Evolutionary conservation across 2,329 filamentous ascomycete genomes (phyloP).

Genomic region (Domatiomyces catenatus): DNA sequence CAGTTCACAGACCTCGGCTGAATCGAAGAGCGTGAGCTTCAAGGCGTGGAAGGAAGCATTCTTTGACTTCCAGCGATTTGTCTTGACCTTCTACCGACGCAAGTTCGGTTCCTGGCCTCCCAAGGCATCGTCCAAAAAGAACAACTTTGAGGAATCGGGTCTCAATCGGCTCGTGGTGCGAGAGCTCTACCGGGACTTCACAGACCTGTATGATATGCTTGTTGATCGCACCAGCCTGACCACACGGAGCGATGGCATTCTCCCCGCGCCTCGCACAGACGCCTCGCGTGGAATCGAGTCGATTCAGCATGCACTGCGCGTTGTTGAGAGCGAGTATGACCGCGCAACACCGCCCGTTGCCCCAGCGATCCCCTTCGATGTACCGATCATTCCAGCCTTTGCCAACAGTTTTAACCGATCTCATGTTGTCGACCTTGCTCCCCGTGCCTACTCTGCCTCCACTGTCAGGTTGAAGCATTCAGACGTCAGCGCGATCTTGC

Average conservation of each 20-base stretch:
- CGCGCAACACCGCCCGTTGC: slow-evolving; percentile 75
- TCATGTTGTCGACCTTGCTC: slow-evolving; percentile 39
- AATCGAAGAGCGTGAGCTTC: slow-evolving; percentile 66
- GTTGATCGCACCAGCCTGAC: slow-evolving; percentile 69
- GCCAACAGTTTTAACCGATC: slow-evolving; percentile 41
- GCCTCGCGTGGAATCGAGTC: slow-evolving; percentile 39
- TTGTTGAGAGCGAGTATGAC: slow-evolving; percentile 75
- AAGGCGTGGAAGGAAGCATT: slow-evolving; percentile 70
- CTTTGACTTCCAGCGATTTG: slow-evolving; percentile 56
- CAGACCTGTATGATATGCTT: slow-evolving; percentile 71
- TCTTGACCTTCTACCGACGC: slow-evolving; percentile 53
- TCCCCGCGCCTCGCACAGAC: slow-evolving; percentile 39
- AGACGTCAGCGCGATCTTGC: slow-evolving; percentile 62
- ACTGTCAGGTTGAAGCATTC: slow-evolving; percentile 53
- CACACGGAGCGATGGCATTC: slow-evolving; percentile 55
- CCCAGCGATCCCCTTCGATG: slow-evolving; percentile 80
- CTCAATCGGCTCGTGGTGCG: slow-evolving; percentile 71
- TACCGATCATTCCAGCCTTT: slow-evolving; percentile 61
- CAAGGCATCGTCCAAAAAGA: slow-evolving; percentile 82
- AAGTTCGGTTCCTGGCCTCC: slow-evolving; percentile 72
- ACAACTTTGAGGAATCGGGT: slow-evolving; percentile 69
- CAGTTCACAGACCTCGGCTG: slow-evolving; percentile 61
- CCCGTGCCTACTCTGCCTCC: slow-evolving; percentile 21
- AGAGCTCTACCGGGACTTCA: slow-evolving; percentile 73
- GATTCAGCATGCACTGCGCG: slow-evolving; percentile 54